Evolutionary conservation across 2,329 filamentous ascomycete genomes (phyloP).

Genomic region (Aphanocladium album): DNA sequence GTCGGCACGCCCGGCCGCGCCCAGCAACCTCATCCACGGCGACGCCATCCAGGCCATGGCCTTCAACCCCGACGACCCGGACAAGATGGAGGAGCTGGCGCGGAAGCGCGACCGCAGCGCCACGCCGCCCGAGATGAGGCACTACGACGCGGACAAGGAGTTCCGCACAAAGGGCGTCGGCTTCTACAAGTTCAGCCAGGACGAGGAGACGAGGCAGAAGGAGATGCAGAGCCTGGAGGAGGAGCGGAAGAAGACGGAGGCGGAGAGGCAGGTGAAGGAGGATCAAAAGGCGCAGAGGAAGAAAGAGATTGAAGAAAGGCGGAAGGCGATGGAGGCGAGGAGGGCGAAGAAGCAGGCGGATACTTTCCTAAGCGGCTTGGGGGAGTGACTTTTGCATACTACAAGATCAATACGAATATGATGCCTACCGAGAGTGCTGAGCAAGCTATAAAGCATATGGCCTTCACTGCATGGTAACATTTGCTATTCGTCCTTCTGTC

Average conservation of each 20-base stretch:
- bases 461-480: too few relatives aligned
- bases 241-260: slow-evolving; percentile 65
- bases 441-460: too few relatives aligned
- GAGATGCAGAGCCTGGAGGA: slow-evolving; percentile 74
- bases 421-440: too few relatives aligned
- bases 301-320: slow-evolving; percentile 59
- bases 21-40: slow-evolving; percentile 72
- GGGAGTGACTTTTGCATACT: not conserved
- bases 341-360: slow-evolving; percentile 65
- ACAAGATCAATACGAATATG: too few relatives aligned
- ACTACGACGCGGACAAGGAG: slow-evolving; percentile 84
- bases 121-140: slow-evolving; percentile 73
- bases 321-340: slow-evolving; percentile 55
- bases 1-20: slow-evolving; percentile 61
- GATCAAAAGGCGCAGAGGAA: slow-evolving; percentile 54
- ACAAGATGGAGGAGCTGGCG: slow-evolving; percentile 74
- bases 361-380: slow-evolving; percentile 61
- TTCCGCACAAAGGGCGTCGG: slow-evolving; percentile 82
- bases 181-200: slow-evolving; percentile 83
- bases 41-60: slow-evolving; percentile 79
- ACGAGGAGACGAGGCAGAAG: slow-evolving; percentile 56
- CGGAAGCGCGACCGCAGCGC: slow-evolving; percentile 70
- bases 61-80: slow-evolving; percentile 69
- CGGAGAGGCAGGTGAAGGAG: slow-evolving; percentile 50
- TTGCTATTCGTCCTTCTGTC: too few relatives aligned